Evolutionary conservation across 2,329 filamentous ascomycete genomes (phyloP).

Genomic region (Ophiostoma ulmi): DNA sequence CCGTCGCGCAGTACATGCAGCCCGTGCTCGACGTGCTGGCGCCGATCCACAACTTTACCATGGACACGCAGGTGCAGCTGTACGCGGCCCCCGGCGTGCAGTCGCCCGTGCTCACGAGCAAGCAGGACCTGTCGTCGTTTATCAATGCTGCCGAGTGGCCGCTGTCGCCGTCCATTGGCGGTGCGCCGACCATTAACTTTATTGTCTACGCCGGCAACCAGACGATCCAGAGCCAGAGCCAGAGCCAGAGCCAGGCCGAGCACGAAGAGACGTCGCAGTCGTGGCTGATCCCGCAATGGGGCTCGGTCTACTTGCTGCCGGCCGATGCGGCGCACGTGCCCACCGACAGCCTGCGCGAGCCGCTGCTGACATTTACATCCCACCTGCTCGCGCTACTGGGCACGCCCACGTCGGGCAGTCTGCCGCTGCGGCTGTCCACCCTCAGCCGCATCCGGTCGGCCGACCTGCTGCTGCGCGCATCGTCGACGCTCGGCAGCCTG

Average conservation of each 20-base stretch:
- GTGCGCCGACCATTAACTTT: constrained; percentile 92
- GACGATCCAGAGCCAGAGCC: constrained; percentile 49
- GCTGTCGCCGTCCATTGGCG: constrained; percentile 85
- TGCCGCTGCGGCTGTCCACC: constrained; percentile 79
- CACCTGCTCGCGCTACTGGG: constrained; percentile 86
- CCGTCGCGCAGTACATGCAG: constrained; percentile 72
- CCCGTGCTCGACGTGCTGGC: constrained; percentile 75
- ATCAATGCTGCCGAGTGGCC: constrained; percentile 99
- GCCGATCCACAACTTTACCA: constrained; percentile 87
- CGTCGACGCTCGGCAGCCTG: constrained; percentile 87
- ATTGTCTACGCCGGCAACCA: constrained; percentile 81
- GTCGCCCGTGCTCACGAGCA: constrained; percentile 58
- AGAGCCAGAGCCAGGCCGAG: constrained; percentile 31
- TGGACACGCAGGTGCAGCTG: constrained; percentile 92
- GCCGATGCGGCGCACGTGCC: constrained; percentile 51
- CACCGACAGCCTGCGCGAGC: constrained; percentile 63
- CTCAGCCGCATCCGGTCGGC: constrained; percentile 80
- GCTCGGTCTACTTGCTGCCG: constrained; percentile 59
- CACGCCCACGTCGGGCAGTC: constrained; percentile 73
- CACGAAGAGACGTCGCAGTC: constrained; percentile 49
- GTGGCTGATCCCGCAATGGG: constrained; percentile 97
- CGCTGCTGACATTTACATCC: constrained; percentile 83
- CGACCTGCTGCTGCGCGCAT: constrained; percentile 80
- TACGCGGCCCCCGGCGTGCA: constrained; percentile 70
- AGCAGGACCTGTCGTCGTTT: constrained; percentile 86